phyloP scores from a whole-genome alignment of 331 rosid genomes.

The Malus hybrid region DNA sequence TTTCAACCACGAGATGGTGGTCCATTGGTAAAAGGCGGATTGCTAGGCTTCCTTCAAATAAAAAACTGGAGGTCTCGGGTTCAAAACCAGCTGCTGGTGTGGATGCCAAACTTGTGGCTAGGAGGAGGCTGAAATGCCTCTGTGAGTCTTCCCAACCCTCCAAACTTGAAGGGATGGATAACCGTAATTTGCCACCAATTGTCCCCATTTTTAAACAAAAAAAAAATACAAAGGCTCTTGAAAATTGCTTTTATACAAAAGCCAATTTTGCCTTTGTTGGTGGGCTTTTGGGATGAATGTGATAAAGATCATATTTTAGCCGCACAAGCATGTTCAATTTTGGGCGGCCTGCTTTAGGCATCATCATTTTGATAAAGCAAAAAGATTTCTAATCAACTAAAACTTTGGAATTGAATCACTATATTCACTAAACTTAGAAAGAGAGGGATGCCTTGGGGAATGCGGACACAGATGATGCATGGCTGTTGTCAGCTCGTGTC shows the following conservation, averaged over 20 bases:
- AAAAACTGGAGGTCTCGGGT: too few relatives aligned
- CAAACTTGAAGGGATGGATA: accelerated
- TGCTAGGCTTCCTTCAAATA: too few relatives aligned
- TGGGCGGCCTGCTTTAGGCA: neutral
- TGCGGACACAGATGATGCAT: too few relatives aligned
- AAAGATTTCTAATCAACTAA: neutral
- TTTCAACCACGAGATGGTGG: too few relatives aligned
- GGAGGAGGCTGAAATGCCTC: too few relatives aligned
- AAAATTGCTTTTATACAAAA: neutral
- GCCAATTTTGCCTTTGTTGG: neutral
- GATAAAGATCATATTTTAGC: neutral
- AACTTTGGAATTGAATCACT: neutral
- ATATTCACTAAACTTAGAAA: neutral
- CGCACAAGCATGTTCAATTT: neutral
- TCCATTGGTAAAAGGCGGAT: accelerated
- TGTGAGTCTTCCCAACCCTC: too few relatives aligned
- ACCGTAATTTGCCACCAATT: accelerated
- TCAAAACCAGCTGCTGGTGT: too few relatives aligned
- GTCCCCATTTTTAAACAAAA: too few relatives aligned
- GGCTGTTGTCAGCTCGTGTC: too few relatives aligned
- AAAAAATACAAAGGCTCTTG: neutral
- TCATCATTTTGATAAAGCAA: neutral
- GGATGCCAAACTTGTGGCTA: too few relatives aligned
- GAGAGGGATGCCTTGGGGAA: too few relatives aligned
- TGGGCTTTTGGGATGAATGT: neutral